Evolutionary conservation across 2,329 filamentous ascomycete genomes (phyloP).

Genomic region (Stagonosporopsis chrysanthemi): DNA sequence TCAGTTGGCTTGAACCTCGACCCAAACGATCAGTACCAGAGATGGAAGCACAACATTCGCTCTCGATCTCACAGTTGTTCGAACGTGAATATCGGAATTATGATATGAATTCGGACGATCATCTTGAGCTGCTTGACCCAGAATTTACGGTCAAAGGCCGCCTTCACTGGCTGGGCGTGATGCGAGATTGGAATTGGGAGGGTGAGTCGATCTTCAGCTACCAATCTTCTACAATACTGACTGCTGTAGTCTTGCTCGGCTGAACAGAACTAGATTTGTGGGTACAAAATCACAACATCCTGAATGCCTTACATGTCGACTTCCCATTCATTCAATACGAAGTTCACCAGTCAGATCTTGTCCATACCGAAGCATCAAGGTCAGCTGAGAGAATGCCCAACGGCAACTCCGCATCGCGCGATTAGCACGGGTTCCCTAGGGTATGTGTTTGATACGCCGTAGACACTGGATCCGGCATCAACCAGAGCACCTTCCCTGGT

Average conservation of each 20-base stretch:
- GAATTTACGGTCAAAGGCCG: constrained; percentile 71
- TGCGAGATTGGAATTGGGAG: constrained; percentile 78
- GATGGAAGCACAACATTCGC: background rate
- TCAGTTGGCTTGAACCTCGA: constrained; percentile 32
- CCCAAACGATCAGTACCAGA: constrained; percentile 30
- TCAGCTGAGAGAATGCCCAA: background rate
- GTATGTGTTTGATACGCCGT: background rate
- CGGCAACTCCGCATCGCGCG: background rate
- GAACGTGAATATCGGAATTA: constrained; percentile 36
- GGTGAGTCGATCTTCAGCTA: constrained; percentile 56
- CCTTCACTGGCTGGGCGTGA: constrained; percentile 74
- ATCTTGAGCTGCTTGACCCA: constrained; percentile 57
- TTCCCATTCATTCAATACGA: background rate
- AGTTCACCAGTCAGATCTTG: background rate
- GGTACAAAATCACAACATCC: background rate
- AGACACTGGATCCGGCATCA: background rate
- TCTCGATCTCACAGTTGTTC: background rate
- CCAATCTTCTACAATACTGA: background rate
- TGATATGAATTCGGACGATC: constrained; percentile 18
- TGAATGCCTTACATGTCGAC: background rate
- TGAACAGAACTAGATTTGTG: background rate
- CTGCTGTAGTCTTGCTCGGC: constrained; percentile 6
- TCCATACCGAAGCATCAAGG: background rate
- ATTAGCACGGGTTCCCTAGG: background rate
- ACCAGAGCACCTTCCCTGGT: background rate